Evolutionary conservation across 306 rosid genomes (phyloP).

Genomic region (barrel medic (Medicago truncatula)): DNA sequence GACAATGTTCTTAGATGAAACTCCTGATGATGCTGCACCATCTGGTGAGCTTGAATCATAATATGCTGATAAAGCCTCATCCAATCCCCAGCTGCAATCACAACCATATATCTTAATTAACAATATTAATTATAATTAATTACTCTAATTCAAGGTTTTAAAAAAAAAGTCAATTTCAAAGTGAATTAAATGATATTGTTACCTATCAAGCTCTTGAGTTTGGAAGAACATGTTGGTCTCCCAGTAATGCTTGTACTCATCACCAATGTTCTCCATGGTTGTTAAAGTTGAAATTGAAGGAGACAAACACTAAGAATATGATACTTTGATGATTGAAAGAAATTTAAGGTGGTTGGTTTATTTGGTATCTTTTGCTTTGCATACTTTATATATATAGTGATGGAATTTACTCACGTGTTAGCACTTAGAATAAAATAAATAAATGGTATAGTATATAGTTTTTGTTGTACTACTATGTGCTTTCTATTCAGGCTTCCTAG

Average conservation of each 20-base stretch:
- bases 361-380: not conserved
- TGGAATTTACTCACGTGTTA: constrained; percentile 10
- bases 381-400: not conserved
- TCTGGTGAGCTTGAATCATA: constrained; percentile 96
- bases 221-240: constrained; percentile 76
- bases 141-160: not conserved
- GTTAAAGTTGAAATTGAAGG: not conserved
- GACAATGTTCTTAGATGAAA: constrained; percentile 87
- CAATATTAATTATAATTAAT: not conserved
- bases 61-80: constrained; percentile 74
- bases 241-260: constrained; percentile 73
- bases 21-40: constrained; percentile 79
- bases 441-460: not conserved
- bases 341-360: not conserved
- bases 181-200: not conserved
- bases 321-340: not conserved
- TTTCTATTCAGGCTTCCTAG: not conserved
- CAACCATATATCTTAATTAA: not conserved
- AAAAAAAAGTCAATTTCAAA: not conserved
- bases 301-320: not conserved
- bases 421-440: not conserved
- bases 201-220: constrained; percentile 83
- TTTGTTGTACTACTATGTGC: not conserved
- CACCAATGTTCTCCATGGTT: constrained; percentile 71
- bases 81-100: constrained; percentile 58